phyloP scores from a whole-genome alignment of 345 rosid genomes.

The Durio zibethinus region DNA sequence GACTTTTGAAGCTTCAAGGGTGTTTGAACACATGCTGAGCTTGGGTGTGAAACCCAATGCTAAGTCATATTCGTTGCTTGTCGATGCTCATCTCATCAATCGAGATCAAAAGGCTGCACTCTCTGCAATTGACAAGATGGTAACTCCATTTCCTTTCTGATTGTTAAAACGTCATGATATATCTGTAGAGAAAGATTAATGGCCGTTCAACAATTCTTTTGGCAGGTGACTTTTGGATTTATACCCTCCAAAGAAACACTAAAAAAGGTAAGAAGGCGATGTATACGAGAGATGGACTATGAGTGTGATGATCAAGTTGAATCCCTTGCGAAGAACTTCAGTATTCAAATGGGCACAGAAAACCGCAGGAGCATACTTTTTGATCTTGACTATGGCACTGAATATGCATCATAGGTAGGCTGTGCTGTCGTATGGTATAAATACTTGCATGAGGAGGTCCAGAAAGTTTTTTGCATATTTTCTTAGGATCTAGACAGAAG shows the following conservation, averaged over 20 bases:
- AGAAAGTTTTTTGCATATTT: background rate
- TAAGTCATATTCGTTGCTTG: conserved; percentile 70
- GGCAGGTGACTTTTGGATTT: conserved; percentile 74
- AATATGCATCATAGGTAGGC: conserved; percentile 40
- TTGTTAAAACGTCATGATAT: background rate
- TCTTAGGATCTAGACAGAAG: background rate
- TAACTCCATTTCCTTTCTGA: conserved; percentile 25
- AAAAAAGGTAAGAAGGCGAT: conserved; percentile 79
- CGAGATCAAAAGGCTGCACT: conserved; percentile 83
- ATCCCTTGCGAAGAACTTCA: conserved; percentile 50
- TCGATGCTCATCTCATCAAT: conserved; percentile 85
- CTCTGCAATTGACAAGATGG: conserved; percentile 67
- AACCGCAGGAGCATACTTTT: conserved; percentile 70
- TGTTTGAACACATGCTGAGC: conserved; percentile 71
- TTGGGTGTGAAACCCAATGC: conserved; percentile 83
- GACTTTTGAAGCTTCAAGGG: conserved; percentile 85
- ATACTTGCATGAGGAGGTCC: background rate
- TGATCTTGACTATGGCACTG: conserved; percentile 59
- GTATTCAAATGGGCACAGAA: conserved; percentile 64
- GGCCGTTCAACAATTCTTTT: conserved; percentile 9
- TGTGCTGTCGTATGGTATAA: background rate
- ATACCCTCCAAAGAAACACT: conserved; percentile 71
- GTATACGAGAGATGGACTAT: conserved; percentile 71
- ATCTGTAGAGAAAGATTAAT: conserved; percentile 1
- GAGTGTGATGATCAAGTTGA: conserved; percentile 60